phyloP scores from a whole-genome alignment of 148 eudicot species.

The Heliosperma pusillum region DNA sequence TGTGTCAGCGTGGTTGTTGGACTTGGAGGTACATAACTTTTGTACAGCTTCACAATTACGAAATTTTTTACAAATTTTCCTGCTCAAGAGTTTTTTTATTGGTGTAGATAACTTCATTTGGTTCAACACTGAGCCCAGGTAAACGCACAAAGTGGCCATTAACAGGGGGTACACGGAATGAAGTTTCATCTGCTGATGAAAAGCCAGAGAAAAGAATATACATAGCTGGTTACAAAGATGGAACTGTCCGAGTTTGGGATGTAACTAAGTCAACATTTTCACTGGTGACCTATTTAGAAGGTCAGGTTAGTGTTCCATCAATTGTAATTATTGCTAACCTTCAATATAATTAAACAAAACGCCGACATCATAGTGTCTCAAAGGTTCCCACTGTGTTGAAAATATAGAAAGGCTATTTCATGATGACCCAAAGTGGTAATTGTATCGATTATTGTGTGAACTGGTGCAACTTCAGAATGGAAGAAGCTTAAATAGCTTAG shows the following conservation, averaged over 20 bases:
- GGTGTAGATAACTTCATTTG: conserved; percentile 33
- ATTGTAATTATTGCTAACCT: conserved; percentile 9
- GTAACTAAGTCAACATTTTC: conserved; percentile 51
- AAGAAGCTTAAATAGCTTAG: conserved; percentile 7
- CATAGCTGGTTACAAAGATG: conserved; percentile 65
- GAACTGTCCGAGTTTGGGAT: conserved; percentile 73
- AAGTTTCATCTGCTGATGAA: conserved; percentile 28
- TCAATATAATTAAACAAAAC: not conserved
- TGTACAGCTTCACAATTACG: not conserved
- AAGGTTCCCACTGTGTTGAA: not conserved
- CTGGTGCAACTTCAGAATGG: not conserved
- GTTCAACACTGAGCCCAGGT: conserved; percentile 24
- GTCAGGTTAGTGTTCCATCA: conserved; percentile 42
- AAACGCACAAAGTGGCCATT: conserved; percentile 47
- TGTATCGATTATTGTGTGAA: not conserved
- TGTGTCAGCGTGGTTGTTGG: conserved; percentile 26
- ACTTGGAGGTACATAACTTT: conserved; percentile 27
- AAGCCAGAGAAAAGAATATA: conserved; percentile 37
- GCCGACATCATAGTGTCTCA: not conserved
- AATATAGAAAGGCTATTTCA: not conserved
- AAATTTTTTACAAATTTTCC: not conserved
- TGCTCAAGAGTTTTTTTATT: conserved; percentile 13
- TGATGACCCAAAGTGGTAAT: not conserved
- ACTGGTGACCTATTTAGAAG: conserved; percentile 40
- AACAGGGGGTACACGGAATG: conserved; percentile 52